These are phyloP conservation scores for Prunus campanulata DNA, from an alignment of 306 rosid genomes.

Conservation along the genomic window DNA sequence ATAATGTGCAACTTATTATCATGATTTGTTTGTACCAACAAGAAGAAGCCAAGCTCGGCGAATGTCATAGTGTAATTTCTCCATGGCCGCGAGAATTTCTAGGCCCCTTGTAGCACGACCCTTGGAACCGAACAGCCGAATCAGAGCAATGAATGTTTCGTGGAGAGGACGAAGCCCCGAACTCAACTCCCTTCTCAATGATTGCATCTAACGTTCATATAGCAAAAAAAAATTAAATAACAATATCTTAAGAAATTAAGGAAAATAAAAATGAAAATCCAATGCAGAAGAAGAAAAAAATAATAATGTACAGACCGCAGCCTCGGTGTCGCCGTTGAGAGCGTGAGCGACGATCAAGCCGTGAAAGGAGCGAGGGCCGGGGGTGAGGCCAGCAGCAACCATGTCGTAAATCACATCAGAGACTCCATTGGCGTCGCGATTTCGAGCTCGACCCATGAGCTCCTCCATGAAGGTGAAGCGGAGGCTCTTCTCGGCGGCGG, in stretches of 20 bases:
- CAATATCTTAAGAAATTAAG: background rate
- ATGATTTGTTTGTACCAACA: conserved; percentile 37
- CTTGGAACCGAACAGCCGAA: conserved; percentile 72
- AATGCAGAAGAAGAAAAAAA: background rate
- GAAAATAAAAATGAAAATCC: background rate
- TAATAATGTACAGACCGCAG: conserved; percentile 47
- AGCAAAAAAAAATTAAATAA: background rate
- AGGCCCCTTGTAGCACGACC: conserved; percentile 62
- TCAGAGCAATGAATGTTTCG: conserved; percentile 73
- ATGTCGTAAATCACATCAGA: conserved; percentile 79
- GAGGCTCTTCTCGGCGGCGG: conserved; percentile 60
- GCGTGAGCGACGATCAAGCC: conserved; percentile 72
- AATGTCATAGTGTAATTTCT: conserved; percentile 69
- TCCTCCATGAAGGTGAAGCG: conserved; percentile 95
- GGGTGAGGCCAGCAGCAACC: conserved; percentile 89
- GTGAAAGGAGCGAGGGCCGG: conserved; percentile 94
- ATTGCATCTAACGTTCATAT: conserved; percentile 55
- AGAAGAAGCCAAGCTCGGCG: conserved; percentile 87
- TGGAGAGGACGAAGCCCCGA: conserved; percentile 91
- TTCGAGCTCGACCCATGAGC: conserved; percentile 81
- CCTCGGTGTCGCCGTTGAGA: conserved; percentile 70
- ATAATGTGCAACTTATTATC: background rate
- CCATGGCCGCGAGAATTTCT: conserved; percentile 89
- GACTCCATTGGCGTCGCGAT: conserved; percentile 65
- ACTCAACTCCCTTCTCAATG: conserved; percentile 75